Conservation (phyloP, 805 yeast genomes). For the Yarrowia phangngaensis region DNA sequence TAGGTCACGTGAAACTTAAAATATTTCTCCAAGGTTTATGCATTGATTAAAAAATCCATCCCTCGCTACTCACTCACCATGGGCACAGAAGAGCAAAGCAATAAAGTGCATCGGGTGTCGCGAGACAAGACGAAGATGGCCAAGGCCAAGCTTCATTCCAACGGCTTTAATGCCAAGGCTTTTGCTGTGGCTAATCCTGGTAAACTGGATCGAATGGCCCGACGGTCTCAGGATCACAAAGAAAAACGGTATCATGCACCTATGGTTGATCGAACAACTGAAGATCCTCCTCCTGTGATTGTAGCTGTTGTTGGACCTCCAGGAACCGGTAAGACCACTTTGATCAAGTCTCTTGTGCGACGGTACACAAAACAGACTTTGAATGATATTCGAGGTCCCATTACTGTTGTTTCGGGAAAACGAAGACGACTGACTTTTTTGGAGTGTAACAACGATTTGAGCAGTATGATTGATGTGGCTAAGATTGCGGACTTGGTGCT, state of each 20-base stretch:
- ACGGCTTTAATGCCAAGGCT: conserved; percentile 81
- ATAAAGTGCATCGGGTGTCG: conserved; percentile 77
- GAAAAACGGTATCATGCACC: conserved; percentile 92
- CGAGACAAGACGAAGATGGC: conserved; percentile 52
- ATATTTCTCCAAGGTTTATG: conserved; percentile 2
- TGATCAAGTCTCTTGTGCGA: conserved; percentile 82
- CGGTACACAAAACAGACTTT: conserved; percentile 83
- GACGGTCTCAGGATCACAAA: conserved; percentile 72
- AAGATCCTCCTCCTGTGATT: conserved; percentile 94
- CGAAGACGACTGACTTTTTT: conserved; percentile 86
- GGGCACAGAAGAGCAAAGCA: conserved; percentile 52
- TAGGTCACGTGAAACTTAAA: too few species aligned
- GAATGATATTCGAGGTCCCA: conserved; percentile 87
- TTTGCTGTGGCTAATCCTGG: conserved; percentile 82
- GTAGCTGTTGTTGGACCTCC: conserved; percentile 98
- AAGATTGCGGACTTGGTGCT: conserved; percentile 91
- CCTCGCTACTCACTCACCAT: not conserved
- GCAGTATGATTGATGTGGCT: conserved; percentile 94
- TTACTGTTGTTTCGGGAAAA: conserved; percentile 94
- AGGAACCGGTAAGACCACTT: conserved; percentile 95
- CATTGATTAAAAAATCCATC: conserved; percentile 1
- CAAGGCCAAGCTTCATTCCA: conserved; percentile 81
- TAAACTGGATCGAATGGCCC: conserved; percentile 77
- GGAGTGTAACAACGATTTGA: conserved; percentile 88
- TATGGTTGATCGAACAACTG: conserved; percentile 95